A percentile compares a stretch with the other conserved stretches of the same genome.
Conservation (phyloP, 2,329 filamentous ascomycete genomes). For the Geosmithia flava region DNA sequence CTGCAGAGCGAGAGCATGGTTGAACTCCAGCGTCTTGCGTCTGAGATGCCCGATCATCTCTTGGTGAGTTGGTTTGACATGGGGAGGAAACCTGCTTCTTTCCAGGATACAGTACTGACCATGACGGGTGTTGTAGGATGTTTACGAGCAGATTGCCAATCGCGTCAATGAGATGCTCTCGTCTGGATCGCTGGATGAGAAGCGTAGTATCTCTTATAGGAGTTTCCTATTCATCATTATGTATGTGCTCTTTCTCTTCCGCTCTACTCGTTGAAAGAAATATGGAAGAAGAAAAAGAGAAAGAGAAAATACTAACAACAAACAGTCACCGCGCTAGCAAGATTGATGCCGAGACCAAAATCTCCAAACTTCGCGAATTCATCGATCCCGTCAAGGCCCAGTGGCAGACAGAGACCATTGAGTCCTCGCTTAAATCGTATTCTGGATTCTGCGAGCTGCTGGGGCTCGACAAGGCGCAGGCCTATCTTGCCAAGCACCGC, state of each 20-base stretch:
- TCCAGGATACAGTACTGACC: neutral
- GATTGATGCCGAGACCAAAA: slow-evolving; percentile 58
- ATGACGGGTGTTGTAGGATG: slow-evolving; percentile 36
- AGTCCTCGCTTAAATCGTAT: slow-evolving; percentile 60
- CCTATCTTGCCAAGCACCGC: slow-evolving; percentile 61
- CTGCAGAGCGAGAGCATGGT: slow-evolving; percentile 75
- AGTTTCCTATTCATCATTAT: slow-evolving; percentile 92
- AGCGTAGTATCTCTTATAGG: slow-evolving; percentile 72
- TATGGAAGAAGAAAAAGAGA: too few species aligned
- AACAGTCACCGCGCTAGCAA: slow-evolving; percentile 65
- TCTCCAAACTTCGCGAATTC: slow-evolving; percentile 63
- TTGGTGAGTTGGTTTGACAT: slow-evolving; percentile 45
- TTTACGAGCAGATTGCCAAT: slow-evolving; percentile 76
- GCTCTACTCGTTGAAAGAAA: neutral
- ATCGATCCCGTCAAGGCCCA: slow-evolving; percentile 68
- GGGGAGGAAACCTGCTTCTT: neutral
- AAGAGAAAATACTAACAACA: too few species aligned
- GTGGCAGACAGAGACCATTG: slow-evolving; percentile 65
- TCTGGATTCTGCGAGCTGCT: slow-evolving; percentile 68
- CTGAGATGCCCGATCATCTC: slow-evolving; percentile 85
- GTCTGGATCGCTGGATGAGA: slow-evolving; percentile 64
- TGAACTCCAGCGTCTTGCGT: slow-evolving; percentile 78
- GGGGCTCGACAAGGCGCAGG: slow-evolving; percentile 66
- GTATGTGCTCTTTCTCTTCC: slow-evolving; percentile 24
- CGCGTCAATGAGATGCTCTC: slow-evolving; percentile 72